Evolutionary conservation across 225 moss, liverwort and hornwort species (phyloP), one percentile per base, ranked within the genome.

Genomic region (Sphagnum tenellum): DNA sequence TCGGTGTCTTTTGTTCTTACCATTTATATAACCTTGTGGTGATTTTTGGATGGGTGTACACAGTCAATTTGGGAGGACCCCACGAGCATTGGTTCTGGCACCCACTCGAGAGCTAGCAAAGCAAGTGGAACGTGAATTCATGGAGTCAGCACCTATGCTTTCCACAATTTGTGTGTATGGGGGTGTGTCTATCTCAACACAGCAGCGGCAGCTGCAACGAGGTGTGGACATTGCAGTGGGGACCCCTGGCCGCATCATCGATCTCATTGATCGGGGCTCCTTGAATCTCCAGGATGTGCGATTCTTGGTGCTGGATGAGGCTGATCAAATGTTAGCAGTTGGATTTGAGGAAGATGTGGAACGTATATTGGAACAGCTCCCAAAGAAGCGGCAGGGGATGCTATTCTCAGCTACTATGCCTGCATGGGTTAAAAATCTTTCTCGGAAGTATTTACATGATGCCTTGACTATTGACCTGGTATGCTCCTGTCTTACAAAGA

Each of bases 401-500:
- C 67, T 86, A 58, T 86, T 86, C 52, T 82, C 82, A 9, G 86
- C 86, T 47, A 86, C 86, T 3, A 82, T 86, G 80, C 86, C 86
- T 52, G 79, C 79, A 54, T 83, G 82, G 82, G 82, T 86, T 64
- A 79, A 79, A 59, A 77, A 86, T 2, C 75, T 86, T 48, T 66
- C 82, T 59, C 77, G 82, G 50, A 79, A 80, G 71, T 69, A 83
- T 53, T 72, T 86, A 11, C 74, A 77, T 60, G 71, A 72, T 52
- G 82, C 86, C 48, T 11, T 80, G 71, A 73, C 53, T 12, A 78
- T 86, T 14, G 80, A 83, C 48, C 62, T 86, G 56, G 67, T 58
- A 49, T 47, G 45, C 3, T 3, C 61, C 46, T 59, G 47, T 46
- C 12, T 6, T 55, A 14, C 14, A 44, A 51, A 51, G 45, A 12